These are phyloP conservation scores for Cladophialophora bantiana DNA, from an alignment of 2,329 filamentous ascomycete species.

Conservation along the genomic window DNA sequence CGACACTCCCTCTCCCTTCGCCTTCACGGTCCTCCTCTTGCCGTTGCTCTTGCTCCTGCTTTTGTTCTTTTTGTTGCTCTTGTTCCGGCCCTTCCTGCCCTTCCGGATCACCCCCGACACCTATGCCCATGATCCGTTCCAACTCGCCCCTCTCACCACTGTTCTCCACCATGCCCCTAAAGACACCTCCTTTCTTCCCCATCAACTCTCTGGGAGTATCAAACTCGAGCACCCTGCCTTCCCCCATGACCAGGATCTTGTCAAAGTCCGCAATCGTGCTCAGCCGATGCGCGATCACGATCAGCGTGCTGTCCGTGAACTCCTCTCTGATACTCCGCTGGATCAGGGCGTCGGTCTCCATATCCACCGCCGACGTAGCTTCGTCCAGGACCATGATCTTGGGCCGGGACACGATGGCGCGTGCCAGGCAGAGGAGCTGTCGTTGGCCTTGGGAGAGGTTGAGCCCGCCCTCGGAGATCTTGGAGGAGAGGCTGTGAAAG, in stretches of 20 bases:
- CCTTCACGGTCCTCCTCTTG: neutral
- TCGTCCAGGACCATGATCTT: conserved; percentile 83
- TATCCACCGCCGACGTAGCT: conserved; percentile 79
- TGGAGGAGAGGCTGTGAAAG: conserved; percentile 67
- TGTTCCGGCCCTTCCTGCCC: neutral
- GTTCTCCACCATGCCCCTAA: conserved; percentile 62
- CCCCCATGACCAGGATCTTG: conserved; percentile 73
- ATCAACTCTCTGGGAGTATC: conserved; percentile 70
- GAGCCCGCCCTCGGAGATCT: conserved; percentile 73
- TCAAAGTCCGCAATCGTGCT: conserved; percentile 81
- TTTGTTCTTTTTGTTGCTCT: neutral
- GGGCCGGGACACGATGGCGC: conserved; percentile 73
- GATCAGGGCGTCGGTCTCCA: conserved; percentile 76
- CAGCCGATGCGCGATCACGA: conserved; percentile 78
- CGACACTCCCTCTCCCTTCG: neutral
- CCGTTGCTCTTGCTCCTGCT: neutral
- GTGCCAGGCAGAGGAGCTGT: conserved; percentile 76
- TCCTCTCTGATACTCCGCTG: conserved; percentile 76
- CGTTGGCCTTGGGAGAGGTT: conserved; percentile 79
- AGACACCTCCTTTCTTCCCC: conserved; percentile 59
- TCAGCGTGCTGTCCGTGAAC: conserved; percentile 70
- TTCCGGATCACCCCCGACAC: no score
- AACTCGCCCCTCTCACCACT: conserved; percentile 47
- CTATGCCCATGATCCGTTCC: conserved; percentile 39
- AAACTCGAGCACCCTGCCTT: conserved; percentile 72